A percentile compares a stretch with the other conserved stretches of the same genome.
Conservation (phyloP, 441 rosid species). For the Jatropha podagrica region DNA sequence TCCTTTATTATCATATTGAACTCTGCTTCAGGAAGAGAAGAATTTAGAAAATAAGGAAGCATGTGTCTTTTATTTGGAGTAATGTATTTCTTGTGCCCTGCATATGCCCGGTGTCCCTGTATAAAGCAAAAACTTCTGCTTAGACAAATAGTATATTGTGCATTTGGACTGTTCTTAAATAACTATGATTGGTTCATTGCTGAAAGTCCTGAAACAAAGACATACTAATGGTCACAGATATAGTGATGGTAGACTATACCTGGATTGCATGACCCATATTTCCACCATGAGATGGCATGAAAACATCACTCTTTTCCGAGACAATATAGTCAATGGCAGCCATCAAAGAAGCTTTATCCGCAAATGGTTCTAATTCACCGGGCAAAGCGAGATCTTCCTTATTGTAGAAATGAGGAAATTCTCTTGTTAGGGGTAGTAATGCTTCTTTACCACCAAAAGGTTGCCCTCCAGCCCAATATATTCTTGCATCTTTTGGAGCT, state of each 20-base stretch:
- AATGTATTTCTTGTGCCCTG: constrained; percentile 86
- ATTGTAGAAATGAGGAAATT: constrained; percentile 71
- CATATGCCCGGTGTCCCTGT: constrained; percentile 89
- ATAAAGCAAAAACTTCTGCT: constrained; percentile 24
- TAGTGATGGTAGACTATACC: constrained; percentile 35
- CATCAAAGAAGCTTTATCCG: constrained; percentile 72
- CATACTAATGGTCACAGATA: not conserved
- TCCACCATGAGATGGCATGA: constrained; percentile 98
- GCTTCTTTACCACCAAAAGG: constrained; percentile 87
- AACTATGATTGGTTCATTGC: not conserved
- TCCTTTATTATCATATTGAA: constrained; percentile 62
- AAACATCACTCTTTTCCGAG: constrained; percentile 73
- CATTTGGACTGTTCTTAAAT: not conserved
- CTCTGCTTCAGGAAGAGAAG: constrained; percentile 68
- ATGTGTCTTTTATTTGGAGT: constrained; percentile 90
- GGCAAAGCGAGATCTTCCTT: constrained; percentile 79
- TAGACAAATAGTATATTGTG: not conserved
- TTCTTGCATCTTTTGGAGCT: constrained; percentile 65
- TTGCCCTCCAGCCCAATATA: constrained; percentile 95
- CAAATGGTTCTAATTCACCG: constrained; percentile 74
- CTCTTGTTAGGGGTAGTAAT: constrained; percentile 54
- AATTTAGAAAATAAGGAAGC: constrained; percentile 76
- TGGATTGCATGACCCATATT: constrained; percentile 95
- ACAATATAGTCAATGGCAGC: constrained; percentile 88
- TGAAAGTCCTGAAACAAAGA: not conserved